phyloP scores from a whole-genome alignment of 2,329 filamentous ascomycete genomes.

The Cytospora piceicola region DNA sequence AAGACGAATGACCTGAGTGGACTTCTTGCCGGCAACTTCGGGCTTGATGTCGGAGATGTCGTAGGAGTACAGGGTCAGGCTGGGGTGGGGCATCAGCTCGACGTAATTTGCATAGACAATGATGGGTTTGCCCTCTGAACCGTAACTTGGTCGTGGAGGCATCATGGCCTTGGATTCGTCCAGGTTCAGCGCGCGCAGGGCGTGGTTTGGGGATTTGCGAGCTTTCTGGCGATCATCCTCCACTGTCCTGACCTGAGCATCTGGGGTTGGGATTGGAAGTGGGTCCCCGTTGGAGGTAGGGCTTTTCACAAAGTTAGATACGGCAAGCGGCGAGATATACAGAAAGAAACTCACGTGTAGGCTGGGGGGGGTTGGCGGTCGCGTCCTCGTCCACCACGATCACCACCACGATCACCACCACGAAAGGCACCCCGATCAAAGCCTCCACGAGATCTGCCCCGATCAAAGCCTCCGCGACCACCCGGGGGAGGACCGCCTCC shows the following conservation, averaged over 20 bases:
- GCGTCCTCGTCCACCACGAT: slow-evolving; percentile 18
- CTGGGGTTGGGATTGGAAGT: slow-evolving; percentile 10
- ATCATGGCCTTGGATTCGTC: slow-evolving; percentile 1
- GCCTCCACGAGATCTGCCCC: slow-evolving; percentile 19
- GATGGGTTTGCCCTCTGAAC: slow-evolving; percentile 30
- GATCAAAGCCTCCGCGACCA: slow-evolving; percentile 12
- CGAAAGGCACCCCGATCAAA: slow-evolving; percentile 6
- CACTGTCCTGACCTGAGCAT: slow-evolving; percentile 6
- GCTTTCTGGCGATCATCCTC: slow-evolving; percentile 28
- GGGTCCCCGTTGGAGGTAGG: slow-evolving; percentile 10
- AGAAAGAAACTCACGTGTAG: slow-evolving; percentile 18
- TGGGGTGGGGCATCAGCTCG: slow-evolving; percentile 26
- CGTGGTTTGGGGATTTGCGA: slow-evolving; percentile 11
- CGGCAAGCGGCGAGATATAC: neutral
- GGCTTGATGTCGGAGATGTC: slow-evolving; percentile 31
- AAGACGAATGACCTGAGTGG: slow-evolving; percentile 33
- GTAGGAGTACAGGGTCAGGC: slow-evolving; percentile 34
- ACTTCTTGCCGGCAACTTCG: slow-evolving; percentile 31
- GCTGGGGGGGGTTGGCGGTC: slow-evolving; percentile 11
- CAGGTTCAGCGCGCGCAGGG: slow-evolving; percentile 10
- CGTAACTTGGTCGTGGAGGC: slow-evolving; percentile 34
- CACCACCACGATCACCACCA: slow-evolving; percentile 12
- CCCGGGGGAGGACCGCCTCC: slow-evolving; percentile 12
- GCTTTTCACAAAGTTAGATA: neutral
- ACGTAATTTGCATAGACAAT: slow-evolving; percentile 37